A percentile compares a stretch with the other conserved stretches of the same genome.
Conservation (phyloP, 2,329 filamentous ascomycete species). For the Catunica adiposa region DNA sequence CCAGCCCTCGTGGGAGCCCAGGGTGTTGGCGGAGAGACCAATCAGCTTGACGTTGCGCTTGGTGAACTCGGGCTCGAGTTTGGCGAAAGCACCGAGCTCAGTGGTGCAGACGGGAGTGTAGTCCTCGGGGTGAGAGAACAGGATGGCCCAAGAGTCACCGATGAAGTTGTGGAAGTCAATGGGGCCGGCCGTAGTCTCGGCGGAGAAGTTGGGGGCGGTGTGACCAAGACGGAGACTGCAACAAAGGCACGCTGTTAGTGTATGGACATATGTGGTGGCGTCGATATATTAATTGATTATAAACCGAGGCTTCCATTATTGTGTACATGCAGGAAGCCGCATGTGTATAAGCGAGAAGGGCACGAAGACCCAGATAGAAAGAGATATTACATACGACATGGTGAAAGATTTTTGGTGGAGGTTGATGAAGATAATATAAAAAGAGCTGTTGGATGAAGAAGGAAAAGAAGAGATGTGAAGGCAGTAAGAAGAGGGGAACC, state of each 20-base stretch:
- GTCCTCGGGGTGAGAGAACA: slow-evolving; percentile 78
- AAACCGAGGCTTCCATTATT: background rate
- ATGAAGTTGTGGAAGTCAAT: slow-evolving; percentile 76
- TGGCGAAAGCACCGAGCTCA: slow-evolving; percentile 83
- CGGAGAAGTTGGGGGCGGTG: slow-evolving; percentile 65
- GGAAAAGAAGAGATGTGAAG: background rate
- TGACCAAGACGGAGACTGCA: slow-evolving; percentile 44
- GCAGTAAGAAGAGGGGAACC: slow-evolving; percentile 9
- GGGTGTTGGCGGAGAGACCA: slow-evolving; percentile 72
- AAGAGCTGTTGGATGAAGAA: background rate
- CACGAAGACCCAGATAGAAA: background rate
- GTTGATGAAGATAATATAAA: background rate
- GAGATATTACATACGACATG: slow-evolving; percentile 12
- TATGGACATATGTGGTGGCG: background rate
- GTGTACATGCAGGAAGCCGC: too few relatives aligned
- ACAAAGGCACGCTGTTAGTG: background rate
- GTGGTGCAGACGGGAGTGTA: slow-evolving; percentile 94
- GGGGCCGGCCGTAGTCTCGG: slow-evolving; percentile 59
- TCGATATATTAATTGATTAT: background rate
- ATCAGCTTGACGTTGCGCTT: slow-evolving; percentile 84
- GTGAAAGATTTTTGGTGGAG: slow-evolving; percentile 4
- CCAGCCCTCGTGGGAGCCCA: slow-evolving; percentile 73
- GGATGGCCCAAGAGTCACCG: slow-evolving; percentile 60
- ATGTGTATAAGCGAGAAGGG: too few relatives aligned
- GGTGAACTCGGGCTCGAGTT: slow-evolving; percentile 73